Percentiles rank a stretch among this genome's conserved stretches.
Conservation (phyloP, 768 basidiomycete genomes). For the Mycena polygramma region DNA sequence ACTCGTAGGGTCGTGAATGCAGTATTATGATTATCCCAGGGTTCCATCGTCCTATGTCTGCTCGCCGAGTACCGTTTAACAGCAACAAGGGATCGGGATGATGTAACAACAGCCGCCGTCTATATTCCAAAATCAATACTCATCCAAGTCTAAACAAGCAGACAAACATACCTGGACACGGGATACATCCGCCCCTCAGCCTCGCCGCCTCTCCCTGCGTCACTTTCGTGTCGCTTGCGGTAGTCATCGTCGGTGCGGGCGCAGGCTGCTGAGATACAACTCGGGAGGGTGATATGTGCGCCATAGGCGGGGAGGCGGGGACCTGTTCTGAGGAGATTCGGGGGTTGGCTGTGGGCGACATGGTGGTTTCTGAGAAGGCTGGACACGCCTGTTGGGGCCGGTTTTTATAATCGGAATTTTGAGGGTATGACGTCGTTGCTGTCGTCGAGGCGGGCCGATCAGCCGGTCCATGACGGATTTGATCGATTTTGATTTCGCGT, state of each 20-base stretch:
- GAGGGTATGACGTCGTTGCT: constrained; percentile 17
- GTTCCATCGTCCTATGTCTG: too few relatives aligned
- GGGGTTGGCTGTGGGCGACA: constrained; percentile 27
- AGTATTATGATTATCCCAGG: too few relatives aligned
- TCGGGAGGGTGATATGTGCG: constrained; percentile 13
- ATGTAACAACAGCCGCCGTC: constrained; percentile 53
- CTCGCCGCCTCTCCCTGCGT: constrained; percentile 36
- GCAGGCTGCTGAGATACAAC: constrained; percentile 39
- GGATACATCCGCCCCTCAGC: constrained; percentile 48
- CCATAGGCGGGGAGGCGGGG: constrained; percentile 18
- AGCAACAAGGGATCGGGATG: constrained; percentile 52
- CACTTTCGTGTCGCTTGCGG: constrained; percentile 15
- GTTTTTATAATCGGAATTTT: constrained; percentile 1
- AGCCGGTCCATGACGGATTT: background rate
- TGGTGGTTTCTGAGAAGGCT: constrained; percentile 38
- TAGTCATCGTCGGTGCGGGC: constrained; percentile 31
- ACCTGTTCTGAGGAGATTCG: constrained; percentile 18
- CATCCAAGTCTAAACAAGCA: too few relatives aligned
- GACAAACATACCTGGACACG: constrained; percentile 45
- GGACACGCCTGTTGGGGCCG: constrained; percentile 4
- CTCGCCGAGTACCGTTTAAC: too few relatives aligned
- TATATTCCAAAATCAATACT: constrained; percentile 25
- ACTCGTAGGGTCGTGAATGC: too few relatives aligned
- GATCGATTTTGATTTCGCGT: background rate
- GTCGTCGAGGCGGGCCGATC: background rate